Percentiles rank a stretch among this genome's conserved stretches.
Conservation (phyloP, 176 grass and related monocot species). For the Oryza meyeriana region DNA sequence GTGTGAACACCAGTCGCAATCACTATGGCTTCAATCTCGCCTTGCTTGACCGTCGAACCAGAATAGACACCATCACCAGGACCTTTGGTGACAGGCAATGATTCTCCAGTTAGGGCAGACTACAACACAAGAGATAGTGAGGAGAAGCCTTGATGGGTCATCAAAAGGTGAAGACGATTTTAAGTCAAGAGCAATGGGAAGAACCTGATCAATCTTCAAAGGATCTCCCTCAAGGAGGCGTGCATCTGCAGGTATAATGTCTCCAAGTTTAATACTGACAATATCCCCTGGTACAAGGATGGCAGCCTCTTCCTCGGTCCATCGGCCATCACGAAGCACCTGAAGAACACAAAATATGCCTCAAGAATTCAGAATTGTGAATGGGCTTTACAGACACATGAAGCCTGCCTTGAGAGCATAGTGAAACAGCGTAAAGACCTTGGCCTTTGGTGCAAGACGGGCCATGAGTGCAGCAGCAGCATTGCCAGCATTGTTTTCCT, state of each 20-base stretch:
- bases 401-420: not conserved
- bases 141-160: not conserved
- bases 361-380: not conserved
- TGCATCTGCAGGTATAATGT: conserved; percentile 72
- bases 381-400: not conserved
- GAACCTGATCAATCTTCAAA: conserved; percentile 83
- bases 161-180: not conserved
- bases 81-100: conserved; percentile 67
- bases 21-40: conserved; percentile 69
- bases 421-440: conserved; percentile 30
- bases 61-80: conserved; percentile 75
- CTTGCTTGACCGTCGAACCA: conserved; percentile 76
- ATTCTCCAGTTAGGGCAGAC: conserved; percentile 74
- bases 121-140: conserved; percentile 19
- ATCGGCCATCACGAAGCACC: conserved; percentile 60
- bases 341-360: not conserved
- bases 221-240: conserved; percentile 83
- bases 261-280: conserved; percentile 71
- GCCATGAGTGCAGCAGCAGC: conserved; percentile 77
- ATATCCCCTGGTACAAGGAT: conserved; percentile 73
- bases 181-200: not conserved
- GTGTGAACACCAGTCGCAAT: conserved; percentile 84
- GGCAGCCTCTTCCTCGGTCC: conserved; percentile 65
- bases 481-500: conserved; percentile 78
- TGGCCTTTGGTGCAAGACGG: conserved; percentile 68